These are phyloP conservation scores for Pleurotus citrinopileatus DNA, from an alignment of 768 basidiomycete species.

Conservation along the genomic window DNA sequence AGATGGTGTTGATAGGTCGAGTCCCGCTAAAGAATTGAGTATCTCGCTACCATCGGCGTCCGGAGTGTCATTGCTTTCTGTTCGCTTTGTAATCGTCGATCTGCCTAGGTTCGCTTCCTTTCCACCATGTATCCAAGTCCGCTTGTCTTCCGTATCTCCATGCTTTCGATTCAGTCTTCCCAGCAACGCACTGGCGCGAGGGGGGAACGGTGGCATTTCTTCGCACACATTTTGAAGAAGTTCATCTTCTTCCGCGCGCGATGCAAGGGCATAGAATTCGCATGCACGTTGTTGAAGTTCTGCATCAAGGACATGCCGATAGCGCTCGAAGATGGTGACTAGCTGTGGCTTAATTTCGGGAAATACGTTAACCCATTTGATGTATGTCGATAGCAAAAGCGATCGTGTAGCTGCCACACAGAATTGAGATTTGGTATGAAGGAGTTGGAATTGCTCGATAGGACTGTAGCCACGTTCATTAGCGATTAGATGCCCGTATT, in stretches of 20 bases:
- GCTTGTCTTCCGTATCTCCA: constrained; percentile 90
- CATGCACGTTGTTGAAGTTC: constrained; percentile 98
- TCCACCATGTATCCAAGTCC: constrained; percentile 95
- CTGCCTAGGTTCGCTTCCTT: constrained; percentile 87
- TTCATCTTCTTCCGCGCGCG: constrained; percentile 85
- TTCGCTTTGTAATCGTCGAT: constrained; percentile 55
- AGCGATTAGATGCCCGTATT: constrained; percentile 97
- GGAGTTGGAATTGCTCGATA: constrained; percentile 86
- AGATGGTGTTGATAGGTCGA: constrained; percentile 53
- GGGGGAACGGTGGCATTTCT: constrained; percentile 98
- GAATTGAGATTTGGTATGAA: constrained; percentile 94
- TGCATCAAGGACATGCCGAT: constrained; percentile 94
- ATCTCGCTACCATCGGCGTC: constrained; percentile 48
- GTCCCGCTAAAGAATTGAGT: constrained; percentile 76
- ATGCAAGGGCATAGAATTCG: constrained; percentile 91
- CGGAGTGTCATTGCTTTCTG: constrained; percentile 35
- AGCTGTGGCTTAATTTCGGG: constrained; percentile 97
- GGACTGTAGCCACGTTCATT: constrained; percentile 94
- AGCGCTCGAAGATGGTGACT: constrained; percentile 92
- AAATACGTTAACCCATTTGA: constrained; percentile 99
- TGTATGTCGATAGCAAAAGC: constrained; percentile 91
- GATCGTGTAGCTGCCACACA: constrained; percentile 91
- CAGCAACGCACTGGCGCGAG: constrained; percentile 87
- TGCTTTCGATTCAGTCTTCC: constrained; percentile 87
- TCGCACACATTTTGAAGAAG: constrained; percentile 93